Conservation (phyloP, 305 asterid genomes). For the Fraxinus albicans region DNA sequence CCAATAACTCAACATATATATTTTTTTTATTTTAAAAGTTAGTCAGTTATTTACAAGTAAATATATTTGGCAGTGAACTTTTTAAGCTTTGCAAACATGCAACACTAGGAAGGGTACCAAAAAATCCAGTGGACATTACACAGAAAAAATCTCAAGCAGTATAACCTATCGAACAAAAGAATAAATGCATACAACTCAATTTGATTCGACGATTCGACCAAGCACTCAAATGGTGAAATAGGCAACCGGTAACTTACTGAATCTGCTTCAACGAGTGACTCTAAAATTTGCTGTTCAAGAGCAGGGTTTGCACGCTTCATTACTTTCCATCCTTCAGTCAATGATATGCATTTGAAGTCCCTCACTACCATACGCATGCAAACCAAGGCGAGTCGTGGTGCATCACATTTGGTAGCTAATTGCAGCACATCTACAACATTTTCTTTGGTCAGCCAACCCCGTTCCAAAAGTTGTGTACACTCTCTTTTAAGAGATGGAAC, state of each 20-base stretch:
- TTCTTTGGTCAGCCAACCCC: conserved; percentile 58
- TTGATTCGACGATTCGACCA: background rate
- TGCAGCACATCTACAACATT: conserved; percentile 78
- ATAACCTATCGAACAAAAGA: background rate
- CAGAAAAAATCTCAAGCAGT: background rate
- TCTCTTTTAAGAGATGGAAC: conserved; percentile 66
- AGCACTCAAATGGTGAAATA: background rate
- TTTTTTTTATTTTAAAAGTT: background rate
- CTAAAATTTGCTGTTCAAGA: conserved; percentile 83
- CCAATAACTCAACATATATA: background rate
- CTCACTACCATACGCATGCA: conserved; percentile 56
- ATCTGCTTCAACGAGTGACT: conserved; percentile 75
- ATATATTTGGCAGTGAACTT: background rate
- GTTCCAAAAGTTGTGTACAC: conserved; percentile 55
- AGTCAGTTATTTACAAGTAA: background rate
- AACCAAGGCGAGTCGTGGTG: conserved; percentile 59
- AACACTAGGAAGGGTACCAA: background rate
- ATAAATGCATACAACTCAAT: background rate
- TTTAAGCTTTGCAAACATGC: background rate
- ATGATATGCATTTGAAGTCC: conserved; percentile 65
- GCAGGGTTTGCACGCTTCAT: conserved; percentile 67
- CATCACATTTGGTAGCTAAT: conserved; percentile 70
- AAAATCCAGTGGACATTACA: background rate
- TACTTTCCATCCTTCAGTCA: conserved; percentile 87
- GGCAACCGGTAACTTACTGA: conserved; percentile 53